Evolutionary conservation across 805 yeast species (phyloP).

Genomic region (Schizosaccharomyces japonicus): DNA sequence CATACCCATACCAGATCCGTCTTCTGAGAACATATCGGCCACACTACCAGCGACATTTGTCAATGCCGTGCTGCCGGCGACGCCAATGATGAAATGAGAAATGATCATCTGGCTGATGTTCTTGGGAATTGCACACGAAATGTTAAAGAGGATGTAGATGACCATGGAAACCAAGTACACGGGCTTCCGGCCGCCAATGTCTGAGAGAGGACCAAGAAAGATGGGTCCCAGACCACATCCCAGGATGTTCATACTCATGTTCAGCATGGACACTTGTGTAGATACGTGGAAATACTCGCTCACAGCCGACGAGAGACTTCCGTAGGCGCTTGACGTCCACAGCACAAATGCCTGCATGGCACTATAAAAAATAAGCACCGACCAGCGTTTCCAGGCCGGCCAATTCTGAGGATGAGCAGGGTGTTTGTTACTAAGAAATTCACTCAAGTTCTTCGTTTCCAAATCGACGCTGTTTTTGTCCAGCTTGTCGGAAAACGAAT

Average conservation of each 20-base stretch:
- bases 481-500: too few relatives aligned
- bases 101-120: neutral
- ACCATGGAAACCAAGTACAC: neutral
- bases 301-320: constrained; percentile 10
- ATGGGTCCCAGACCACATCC: neutral
- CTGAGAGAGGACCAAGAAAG: constrained; percentile 4
- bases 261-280: constrained; percentile 39
- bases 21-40: neutral
- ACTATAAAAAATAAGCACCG: neutral
- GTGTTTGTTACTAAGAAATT: too few relatives aligned
- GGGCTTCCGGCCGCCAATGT: constrained; percentile 1
- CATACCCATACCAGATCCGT: constrained; percentile 34
- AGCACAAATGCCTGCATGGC: neutral
- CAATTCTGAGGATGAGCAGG: constrained; percentile 5
- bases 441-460: too few relatives aligned
- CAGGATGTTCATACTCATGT: constrained; percentile 25
- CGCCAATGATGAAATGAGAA: constrained; percentile 2
- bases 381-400: constrained; percentile 3
- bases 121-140: neutral
- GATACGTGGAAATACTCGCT: constrained; percentile 33
- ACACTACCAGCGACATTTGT: constrained; percentile 2
- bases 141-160: neutral
- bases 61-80: constrained; percentile 2
- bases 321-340: neutral
- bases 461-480: too few relatives aligned